A percentile compares a stretch with the other conserved stretches of the same genome.
phyloP scores from a whole-genome alignment of 352 stramenopile species.

The Thraustochytrium striatum region DNA sequence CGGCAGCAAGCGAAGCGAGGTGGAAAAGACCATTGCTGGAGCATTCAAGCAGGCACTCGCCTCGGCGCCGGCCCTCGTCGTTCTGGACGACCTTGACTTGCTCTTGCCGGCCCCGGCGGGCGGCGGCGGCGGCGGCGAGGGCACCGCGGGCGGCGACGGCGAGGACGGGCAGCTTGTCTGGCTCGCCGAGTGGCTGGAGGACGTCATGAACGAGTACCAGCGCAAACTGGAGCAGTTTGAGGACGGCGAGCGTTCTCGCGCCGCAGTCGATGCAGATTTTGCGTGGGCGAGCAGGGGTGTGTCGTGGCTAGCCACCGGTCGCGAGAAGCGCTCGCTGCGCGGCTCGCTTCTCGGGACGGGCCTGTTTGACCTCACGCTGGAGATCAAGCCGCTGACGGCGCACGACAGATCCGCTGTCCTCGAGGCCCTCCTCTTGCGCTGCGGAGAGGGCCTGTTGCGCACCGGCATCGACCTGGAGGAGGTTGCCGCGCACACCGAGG shows the following conservation, averaged over 20 bases:
- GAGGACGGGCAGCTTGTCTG: slow-evolving; percentile 40
- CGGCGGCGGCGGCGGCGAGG: slow-evolving; percentile 1
- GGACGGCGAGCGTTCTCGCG: not conserved
- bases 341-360: slow-evolving; percentile 11
- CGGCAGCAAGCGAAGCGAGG: slow-evolving; percentile 40
- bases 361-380: slow-evolving; percentile 24
- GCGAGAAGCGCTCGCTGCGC: slow-evolving; percentile 34
- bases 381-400: slow-evolving; percentile 32
- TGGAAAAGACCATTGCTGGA: slow-evolving; percentile 7
- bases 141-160: slow-evolving; percentile 9
- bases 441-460: not conserved
- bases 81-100: slow-evolving; percentile 62
- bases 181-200: slow-evolving; percentile 39
- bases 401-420: slow-evolving; percentile 25
- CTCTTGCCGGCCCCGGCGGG: slow-evolving; percentile 18
- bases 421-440: slow-evolving; percentile 11
- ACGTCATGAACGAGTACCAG: slow-evolving; percentile 23
- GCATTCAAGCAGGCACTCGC: slow-evolving; percentile 51
- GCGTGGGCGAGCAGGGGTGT: too few species aligned
- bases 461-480: slow-evolving; percentile 16
- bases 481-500: slow-evolving; percentile 27
- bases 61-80: slow-evolving; percentile 64
- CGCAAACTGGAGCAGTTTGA: slow-evolving; percentile 42
- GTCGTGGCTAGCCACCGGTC: slow-evolving; percentile 41
- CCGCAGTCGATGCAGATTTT: too few species aligned